These are phyloP conservation scores for Puccinia polysora DNA, from an alignment of 1,284 basidiomycete species.

Conservation along the genomic window DNA sequence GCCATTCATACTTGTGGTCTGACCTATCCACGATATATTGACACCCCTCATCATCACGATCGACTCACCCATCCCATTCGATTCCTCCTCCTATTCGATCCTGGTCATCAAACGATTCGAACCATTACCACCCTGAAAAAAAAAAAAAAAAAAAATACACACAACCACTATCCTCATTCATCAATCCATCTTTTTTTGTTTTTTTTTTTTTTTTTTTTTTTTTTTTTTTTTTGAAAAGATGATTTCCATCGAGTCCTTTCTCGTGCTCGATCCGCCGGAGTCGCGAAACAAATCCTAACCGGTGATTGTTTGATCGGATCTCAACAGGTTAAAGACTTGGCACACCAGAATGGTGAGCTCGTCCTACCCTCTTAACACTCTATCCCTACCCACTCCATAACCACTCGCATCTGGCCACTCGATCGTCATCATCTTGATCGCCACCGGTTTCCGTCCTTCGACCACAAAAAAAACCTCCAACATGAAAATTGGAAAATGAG, in stretches of 20 bases:
- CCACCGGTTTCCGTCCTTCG: too few species aligned
- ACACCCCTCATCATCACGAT: background rate
- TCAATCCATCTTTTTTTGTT: too few species aligned
- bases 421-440: background rate
- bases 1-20: too few species aligned
- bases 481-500: background rate
- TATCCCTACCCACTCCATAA: background rate
- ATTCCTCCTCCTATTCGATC: background rate
- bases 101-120: background rate
- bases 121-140: background rate
- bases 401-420: background rate
- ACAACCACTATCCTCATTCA: background rate
- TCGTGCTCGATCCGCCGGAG: constrained; percentile 19
- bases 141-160: background rate
- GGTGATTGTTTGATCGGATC: constrained; percentile 38
- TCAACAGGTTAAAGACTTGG: constrained; percentile 15
- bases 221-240: too few species aligned
- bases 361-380: too few species aligned
- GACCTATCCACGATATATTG: too few species aligned
- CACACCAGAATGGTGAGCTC: background rate
- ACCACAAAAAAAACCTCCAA: too few species aligned
- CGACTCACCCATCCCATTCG: background rate
- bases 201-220: too few species aligned
- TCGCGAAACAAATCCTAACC: constrained; percentile 36
- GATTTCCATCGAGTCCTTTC: constrained; percentile 19